Conservation (phyloP, 169 alveolate genomes). For the Theileria parva region DNA sequence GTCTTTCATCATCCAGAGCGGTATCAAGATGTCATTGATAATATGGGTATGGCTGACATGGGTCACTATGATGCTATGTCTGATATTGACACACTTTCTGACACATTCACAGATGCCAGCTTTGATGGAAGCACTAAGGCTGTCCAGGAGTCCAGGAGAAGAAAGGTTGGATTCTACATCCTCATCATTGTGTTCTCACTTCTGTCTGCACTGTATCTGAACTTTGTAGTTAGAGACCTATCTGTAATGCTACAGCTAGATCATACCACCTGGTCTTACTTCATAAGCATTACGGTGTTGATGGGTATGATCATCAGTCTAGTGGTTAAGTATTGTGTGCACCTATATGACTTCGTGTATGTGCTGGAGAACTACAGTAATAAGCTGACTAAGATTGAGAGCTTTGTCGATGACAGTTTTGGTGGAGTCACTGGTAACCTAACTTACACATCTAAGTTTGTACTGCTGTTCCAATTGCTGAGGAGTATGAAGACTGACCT, state of each 20-base stretch:
- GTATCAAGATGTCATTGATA: not conserved
- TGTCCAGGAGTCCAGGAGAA: not conserved
- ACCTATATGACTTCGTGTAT: not conserved
- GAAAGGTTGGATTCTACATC: not conserved
- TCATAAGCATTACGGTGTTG: not conserved
- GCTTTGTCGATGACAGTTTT: not conserved
- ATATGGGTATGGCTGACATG: not conserved
- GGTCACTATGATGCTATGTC: not conserved
- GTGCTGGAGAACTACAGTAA: not conserved
- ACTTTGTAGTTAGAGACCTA: slow-evolving; percentile 1
- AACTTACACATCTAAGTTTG: not conserved
- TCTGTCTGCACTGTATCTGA: not conserved
- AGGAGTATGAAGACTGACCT: not conserved
- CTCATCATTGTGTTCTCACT: not conserved
- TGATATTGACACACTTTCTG: not conserved
- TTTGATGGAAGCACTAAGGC: not conserved
- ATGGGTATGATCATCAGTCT: not conserved
- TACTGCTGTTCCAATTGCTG: not conserved
- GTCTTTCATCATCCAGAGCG: not conserved
- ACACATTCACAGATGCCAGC: not conserved
- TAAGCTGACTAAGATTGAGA: not conserved
- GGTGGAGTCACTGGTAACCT: slow-evolving; percentile 2
- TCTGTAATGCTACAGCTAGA: not conserved
- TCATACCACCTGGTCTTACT: not conserved
- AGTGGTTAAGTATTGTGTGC: not conserved